Percentiles rank a stretch among this genome's conserved stretches.
Evolutionary conservation across 257 asterid genomes (phyloP).

Genomic region (Solanum corneliomulleri): DNA sequence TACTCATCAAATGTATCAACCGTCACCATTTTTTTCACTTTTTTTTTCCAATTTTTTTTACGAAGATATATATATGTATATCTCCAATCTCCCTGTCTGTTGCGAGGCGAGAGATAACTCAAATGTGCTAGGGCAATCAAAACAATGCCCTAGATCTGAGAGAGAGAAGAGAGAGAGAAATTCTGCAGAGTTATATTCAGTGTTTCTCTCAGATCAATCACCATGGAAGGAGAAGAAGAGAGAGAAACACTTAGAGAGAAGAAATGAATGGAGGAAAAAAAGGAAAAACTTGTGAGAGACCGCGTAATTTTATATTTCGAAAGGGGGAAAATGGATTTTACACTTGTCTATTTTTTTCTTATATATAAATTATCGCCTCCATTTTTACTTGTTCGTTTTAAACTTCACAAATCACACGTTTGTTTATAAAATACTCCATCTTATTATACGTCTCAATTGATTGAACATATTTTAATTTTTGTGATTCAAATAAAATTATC

Average conservation of each 20-base stretch:
- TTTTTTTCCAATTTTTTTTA: neutral
- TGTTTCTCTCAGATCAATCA: slow-evolving; percentile 29
- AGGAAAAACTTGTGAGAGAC: slow-evolving; percentile 10
- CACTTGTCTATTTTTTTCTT: neutral
- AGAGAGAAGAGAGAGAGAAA: neutral
- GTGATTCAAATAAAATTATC: neutral
- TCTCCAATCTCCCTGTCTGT: neutral
- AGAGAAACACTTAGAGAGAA: neutral
- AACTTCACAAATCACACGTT: accelerated
- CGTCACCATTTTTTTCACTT: slow-evolving; percentile 27
- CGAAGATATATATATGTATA: neutral
- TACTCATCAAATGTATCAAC: slow-evolving; percentile 50
- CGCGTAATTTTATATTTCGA: slow-evolving; percentile 36
- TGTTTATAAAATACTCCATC: too few species aligned
- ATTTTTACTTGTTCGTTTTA: neutral
- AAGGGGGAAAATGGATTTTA: neutral
- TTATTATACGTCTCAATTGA: accelerated
- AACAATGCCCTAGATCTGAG: slow-evolving; percentile 25
- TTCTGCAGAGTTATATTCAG: neutral
- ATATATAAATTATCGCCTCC: too few species aligned
- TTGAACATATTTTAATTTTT: accelerated
- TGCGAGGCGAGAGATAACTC: neutral
- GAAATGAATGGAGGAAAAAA: slow-evolving; percentile 8
- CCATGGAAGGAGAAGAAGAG: slow-evolving; percentile 9
- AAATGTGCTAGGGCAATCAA: slow-evolving; percentile 30